phyloP scores from a whole-genome alignment of 2,329 filamentous ascomycete genomes.

The Lanzia echinophila region DNA sequence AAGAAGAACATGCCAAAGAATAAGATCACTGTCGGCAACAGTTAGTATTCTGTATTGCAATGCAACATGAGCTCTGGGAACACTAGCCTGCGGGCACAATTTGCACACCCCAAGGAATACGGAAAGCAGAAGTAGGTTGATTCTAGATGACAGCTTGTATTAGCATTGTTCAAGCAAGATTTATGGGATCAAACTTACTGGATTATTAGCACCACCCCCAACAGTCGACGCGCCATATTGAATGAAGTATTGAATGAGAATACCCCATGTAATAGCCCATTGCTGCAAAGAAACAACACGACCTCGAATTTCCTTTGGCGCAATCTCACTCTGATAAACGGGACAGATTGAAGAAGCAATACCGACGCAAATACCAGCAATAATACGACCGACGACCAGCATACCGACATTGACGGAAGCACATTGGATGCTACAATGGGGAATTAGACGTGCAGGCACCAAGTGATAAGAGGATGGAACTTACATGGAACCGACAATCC shows the following conservation, averaged over 20 bases:
- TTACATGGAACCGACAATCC: conserved; percentile 39
- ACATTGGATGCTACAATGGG: conserved; percentile 45
- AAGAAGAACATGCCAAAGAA: conserved; percentile 54
- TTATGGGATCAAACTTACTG: conserved; percentile 14
- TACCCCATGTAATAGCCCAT: conserved; percentile 66
- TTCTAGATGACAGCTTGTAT: conserved; percentile 17
- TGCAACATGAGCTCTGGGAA: no score
- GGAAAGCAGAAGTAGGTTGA: conserved; percentile 49
- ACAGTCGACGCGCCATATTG: conserved; percentile 55
- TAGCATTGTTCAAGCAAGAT: background rate
- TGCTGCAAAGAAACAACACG: conserved; percentile 60
- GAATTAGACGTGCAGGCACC: background rate
- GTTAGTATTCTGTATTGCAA: no score
- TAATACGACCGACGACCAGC: conserved; percentile 63
- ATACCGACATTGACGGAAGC: conserved; percentile 60
- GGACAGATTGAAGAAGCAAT: conserved; percentile 63
- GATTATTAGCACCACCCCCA: conserved; percentile 44
- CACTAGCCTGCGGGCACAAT: conserved; percentile 40
- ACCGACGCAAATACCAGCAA: conserved; percentile 68
- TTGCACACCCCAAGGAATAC: conserved; percentile 56
- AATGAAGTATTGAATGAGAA: conserved; percentile 60
- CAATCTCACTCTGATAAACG: conserved; percentile 61
- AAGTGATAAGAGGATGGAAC: conserved; percentile 5
- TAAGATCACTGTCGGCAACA: conserved; percentile 40
- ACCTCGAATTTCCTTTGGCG: conserved; percentile 50